Percentiles rank a stretch among this genome's conserved stretches.
Conservation (phyloP, 192 early-diverging fungal genomes). For the Polychytrium aggregatum region DNA sequence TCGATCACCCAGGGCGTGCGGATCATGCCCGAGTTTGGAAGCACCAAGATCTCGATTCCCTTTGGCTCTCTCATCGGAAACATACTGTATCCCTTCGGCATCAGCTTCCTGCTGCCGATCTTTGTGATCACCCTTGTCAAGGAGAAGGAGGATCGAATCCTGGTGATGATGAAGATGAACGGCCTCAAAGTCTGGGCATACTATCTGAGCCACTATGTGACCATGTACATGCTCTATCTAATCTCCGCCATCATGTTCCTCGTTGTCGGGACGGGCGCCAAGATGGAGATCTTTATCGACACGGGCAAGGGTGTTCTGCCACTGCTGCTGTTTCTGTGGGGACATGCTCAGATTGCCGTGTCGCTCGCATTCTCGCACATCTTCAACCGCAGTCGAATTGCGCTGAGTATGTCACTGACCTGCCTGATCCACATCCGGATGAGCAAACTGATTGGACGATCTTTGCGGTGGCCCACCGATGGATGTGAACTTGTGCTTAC, state of each 20-base stretch:
- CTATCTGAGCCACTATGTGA: slow-evolving; percentile 40
- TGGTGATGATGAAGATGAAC: slow-evolving; percentile 38
- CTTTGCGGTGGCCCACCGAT: no score
- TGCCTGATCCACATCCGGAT: no score
- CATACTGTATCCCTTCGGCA: slow-evolving; percentile 64
- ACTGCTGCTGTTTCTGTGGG: slow-evolving; percentile 58
- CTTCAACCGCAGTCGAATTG: slow-evolving; percentile 49
- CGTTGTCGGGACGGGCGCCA: slow-evolving; percentile 38
- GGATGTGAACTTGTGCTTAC: no score
- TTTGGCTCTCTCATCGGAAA: slow-evolving; percentile 43
- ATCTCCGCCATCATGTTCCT: slow-evolving; percentile 53
- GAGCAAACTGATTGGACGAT: no score
- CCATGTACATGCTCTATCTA: slow-evolving; percentile 52
- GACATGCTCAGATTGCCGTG: slow-evolving; percentile 44
- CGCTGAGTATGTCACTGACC: slow-evolving; percentile 23
- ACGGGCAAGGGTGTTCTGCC: slow-evolving; percentile 38
- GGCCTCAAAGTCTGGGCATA: slow-evolving; percentile 51
- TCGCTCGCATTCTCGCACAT: slow-evolving; percentile 53
- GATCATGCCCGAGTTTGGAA: slow-evolving; percentile 39
- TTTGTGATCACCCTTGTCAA: slow-evolving; percentile 60
- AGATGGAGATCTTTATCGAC: slow-evolving; percentile 52
- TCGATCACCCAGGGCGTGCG: slow-evolving; percentile 58
- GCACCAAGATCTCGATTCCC: slow-evolving; percentile 30
- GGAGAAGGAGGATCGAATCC: slow-evolving; percentile 58
- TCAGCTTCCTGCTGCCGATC: slow-evolving; percentile 54